Evolutionary conservation across 371 early-diverging fungal genomes (phyloP).

Genomic region (Rozella allomycis): DNA sequence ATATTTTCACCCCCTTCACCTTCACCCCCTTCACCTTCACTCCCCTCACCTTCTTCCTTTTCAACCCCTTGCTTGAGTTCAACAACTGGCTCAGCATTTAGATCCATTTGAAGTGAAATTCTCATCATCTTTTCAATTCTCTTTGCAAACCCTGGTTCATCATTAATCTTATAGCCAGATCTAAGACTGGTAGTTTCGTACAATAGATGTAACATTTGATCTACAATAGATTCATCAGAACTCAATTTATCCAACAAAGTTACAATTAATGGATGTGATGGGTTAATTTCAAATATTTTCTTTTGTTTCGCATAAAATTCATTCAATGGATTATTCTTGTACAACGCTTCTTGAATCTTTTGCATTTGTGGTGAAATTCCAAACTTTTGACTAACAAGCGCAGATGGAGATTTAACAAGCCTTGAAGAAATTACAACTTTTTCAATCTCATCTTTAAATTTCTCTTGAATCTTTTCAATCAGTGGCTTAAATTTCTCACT

Average conservation of each 20-base stretch:
- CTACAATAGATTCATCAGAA: slow-evolving; percentile 12
- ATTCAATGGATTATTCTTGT: slow-evolving; percentile 29
- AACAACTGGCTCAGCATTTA: neutral
- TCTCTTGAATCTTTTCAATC: slow-evolving; percentile 34
- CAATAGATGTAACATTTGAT: slow-evolving; percentile 33
- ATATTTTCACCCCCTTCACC: no score
- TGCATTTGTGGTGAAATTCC: slow-evolving; percentile 69
- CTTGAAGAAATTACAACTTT: slow-evolving; percentile 45
- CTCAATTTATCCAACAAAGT: slow-evolving; percentile 31
- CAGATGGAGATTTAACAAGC: slow-evolving; percentile 48
- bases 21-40: no score
- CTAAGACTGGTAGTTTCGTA: slow-evolving; percentile 54
- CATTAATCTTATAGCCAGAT: slow-evolving; percentile 44
- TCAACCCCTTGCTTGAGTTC: neutral
- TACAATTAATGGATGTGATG: slow-evolving; percentile 40
- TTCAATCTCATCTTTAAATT: slow-evolving; percentile 42
- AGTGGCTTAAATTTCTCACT: slow-evolving; percentile 31
- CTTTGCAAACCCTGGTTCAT: slow-evolving; percentile 32
- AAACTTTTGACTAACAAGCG: slow-evolving; percentile 41
- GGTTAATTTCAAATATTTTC: slow-evolving; percentile 70
- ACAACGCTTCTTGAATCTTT: slow-evolving; percentile 49
- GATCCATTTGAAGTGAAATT: neutral
- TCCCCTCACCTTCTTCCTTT: no score
- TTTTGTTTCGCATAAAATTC: slow-evolving; percentile 35
- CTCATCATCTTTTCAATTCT: slow-evolving; percentile 9